Conservation (phyloP, 306 rosid genomes). For the Cucurbita pepo region DNA sequence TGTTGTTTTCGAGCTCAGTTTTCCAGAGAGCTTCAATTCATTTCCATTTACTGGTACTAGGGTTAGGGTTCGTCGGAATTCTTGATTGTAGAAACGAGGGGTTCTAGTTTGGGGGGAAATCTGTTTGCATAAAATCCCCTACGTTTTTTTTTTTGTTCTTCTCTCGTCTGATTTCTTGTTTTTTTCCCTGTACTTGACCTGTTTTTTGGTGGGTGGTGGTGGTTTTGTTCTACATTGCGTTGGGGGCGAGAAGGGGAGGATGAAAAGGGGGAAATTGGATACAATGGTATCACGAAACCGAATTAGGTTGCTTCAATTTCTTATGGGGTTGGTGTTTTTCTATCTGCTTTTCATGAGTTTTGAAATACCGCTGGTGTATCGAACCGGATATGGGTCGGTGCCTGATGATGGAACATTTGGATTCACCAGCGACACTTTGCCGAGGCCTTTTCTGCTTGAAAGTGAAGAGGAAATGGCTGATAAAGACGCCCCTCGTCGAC, state of each 20-base stretch:
- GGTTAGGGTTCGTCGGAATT: constrained; percentile 1
- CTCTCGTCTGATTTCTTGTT: not conserved
- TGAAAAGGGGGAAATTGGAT: constrained; percentile 71
- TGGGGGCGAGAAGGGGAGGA: constrained; percentile 7
- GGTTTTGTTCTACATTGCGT: not conserved
- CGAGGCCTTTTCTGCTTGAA: constrained; percentile 18
- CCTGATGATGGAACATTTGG: constrained; percentile 25
- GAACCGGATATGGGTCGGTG: constrained; percentile 25
- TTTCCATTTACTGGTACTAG: constrained; percentile 2
- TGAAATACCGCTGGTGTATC: constrained; percentile 59
- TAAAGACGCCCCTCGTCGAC: constrained; percentile 14
- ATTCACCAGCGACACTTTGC: constrained; percentile 35
- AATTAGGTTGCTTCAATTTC: constrained; percentile 52
- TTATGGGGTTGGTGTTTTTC: constrained; percentile 36
- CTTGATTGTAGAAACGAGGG: not conserved
- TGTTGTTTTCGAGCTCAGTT: constrained; percentile 1
- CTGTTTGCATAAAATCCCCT: not conserved
- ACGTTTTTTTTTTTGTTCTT: constrained; percentile 7
- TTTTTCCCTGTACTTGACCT: not conserved
- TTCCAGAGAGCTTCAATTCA: not conserved
- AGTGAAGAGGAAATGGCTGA: constrained; percentile 19
- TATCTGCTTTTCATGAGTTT: constrained; percentile 61
- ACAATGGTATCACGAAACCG: constrained; percentile 25
- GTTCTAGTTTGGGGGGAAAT: not conserved
- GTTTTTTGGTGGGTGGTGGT: not conserved